Conservation (phyloP, 108 stramenopile species). For the Fragilariopsis cylindrus region DNA sequence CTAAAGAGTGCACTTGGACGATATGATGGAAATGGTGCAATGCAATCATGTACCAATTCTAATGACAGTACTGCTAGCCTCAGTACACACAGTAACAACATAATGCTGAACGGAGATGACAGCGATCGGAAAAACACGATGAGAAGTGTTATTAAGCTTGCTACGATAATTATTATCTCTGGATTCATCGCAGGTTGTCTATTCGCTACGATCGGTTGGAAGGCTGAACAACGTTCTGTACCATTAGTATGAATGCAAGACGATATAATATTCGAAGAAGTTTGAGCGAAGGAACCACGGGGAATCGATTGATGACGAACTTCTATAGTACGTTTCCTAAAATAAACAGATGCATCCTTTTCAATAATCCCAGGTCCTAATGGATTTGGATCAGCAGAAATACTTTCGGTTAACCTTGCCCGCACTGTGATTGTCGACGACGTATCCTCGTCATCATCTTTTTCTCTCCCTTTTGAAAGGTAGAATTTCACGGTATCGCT, state of each 20-base stretch:
- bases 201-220: conserved; percentile 29
- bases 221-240: not conserved
- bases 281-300: conserved; percentile 15
- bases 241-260: not conserved
- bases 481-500: too few species aligned
- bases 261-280: not conserved
- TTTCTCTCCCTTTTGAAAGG: too few species aligned
- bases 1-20: too few species aligned
- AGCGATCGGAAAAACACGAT: not conserved
- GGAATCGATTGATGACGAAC: conserved; percentile 8
- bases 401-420: conserved; percentile 15
- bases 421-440: too few species aligned
- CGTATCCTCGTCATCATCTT: too few species aligned
- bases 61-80: too few species aligned
- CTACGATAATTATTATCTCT: not conserved
- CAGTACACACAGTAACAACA: too few species aligned
- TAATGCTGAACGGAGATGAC: too few species aligned
- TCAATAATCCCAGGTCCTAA: conserved; percentile 20
- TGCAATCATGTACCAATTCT: too few species aligned
- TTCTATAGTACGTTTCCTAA: not conserved
- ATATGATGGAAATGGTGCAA: too few species aligned
- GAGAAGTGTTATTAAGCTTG: not conserved
- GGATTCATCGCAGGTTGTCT: conserved; percentile 11
- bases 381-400: conserved; percentile 36
- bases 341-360: not conserved